Evolutionary conservation across 2,329 filamentous ascomycete species (phyloP).

Genomic region (Aureobasidium uvarum): DNA sequence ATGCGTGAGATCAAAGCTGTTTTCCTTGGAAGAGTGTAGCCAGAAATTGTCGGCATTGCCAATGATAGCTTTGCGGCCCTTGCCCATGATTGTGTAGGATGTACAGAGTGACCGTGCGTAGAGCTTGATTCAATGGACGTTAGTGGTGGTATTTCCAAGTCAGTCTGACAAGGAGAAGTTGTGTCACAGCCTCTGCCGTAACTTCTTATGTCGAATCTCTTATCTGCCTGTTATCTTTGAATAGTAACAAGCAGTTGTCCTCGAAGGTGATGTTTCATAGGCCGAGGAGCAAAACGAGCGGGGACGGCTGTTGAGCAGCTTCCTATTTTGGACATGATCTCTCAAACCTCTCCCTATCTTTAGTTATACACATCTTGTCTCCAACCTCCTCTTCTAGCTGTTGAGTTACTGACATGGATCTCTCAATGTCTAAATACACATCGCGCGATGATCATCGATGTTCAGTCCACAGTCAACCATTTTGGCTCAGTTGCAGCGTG

Average conservation of each 20-base stretch:
- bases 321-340: slow-evolving; percentile 10
- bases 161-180: neutral
- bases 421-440: neutral
- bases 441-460: neutral
- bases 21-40: slow-evolving; percentile 43
- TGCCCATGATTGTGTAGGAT: neutral
- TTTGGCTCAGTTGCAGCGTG: neutral
- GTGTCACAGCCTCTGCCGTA: neutral
- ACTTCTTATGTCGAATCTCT: neutral
- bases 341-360: neutral
- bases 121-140: neutral
- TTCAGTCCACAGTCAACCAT: neutral
- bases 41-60: slow-evolving; percentile 47
- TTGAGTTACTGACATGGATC: neutral
- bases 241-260: neutral
- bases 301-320: slow-evolving; percentile 6
- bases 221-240: slow-evolving; percentile 14
- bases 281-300: neutral
- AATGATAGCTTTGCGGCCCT: slow-evolving; percentile 42
- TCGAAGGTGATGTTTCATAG: neutral
- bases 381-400: neutral
- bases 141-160: neutral
- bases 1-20: slow-evolving; percentile 50
- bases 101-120: neutral
- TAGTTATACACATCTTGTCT: neutral